Base-by-base conservation (phyloP, 169 alveolate species). In the Eimeria praecox region DNA sequence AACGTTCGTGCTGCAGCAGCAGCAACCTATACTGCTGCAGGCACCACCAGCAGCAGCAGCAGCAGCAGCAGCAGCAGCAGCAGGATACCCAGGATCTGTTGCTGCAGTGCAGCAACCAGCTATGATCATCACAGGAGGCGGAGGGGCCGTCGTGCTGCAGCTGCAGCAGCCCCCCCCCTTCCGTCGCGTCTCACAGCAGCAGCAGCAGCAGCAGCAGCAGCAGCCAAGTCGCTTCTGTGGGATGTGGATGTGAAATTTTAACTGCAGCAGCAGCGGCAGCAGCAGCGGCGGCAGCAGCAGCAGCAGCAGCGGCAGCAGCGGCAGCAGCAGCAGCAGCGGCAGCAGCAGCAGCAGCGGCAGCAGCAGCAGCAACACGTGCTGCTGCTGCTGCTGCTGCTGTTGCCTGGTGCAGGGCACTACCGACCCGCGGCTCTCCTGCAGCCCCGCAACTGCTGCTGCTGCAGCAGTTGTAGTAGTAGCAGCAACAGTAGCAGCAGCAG, bases 91-190 rank as follows among this genome's bases (percentile, higher is more conserved):
- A 10, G 88, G 66, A 54, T 56, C 88, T 18, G 35, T 40, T 44
- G 88, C 62, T 42, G 88, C 66, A 78, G 66, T 78, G 88, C 88
- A 78, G 88, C 88, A 78, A 62, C 88, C 56, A 78, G 40, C 62
- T 3, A 40, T 44, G 40, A 40, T 78, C 3, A 4, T 78, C 8
- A 38, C 52, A 38, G 49, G 52, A 46, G 27, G 46, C 83, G 49
- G 83, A n/a, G 83, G 52, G 5, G 27, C 83, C 40, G 46, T 73
- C 20, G 35, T 73, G 83, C 83, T 73, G 83, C 83, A 73, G 88
- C 85, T 18, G 85, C 88, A 78, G 88, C 88, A 78, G 88, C 88
- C 56, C 16, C 88, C 88, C 27, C 14, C 42, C 22, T 44, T 78
- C 40, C 88, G 56, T 12, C 56, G 56, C 56, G 5, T 12, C 56